Evolutionary conservation across 768 basidiomycete species (phyloP).

Genomic region (Amanita rimosa): DNA sequence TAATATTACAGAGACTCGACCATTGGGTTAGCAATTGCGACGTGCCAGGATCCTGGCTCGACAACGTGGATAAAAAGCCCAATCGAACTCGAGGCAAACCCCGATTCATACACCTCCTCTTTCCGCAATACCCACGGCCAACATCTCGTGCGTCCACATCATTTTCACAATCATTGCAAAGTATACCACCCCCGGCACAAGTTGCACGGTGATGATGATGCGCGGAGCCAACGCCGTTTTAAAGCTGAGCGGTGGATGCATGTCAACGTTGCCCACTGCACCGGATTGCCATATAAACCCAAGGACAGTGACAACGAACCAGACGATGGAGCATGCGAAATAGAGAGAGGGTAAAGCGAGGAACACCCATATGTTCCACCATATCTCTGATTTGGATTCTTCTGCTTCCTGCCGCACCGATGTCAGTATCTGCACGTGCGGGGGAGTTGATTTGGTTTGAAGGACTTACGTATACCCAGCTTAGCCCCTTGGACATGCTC

Average conservation of each 20-base stretch:
- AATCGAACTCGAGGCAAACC: too few species aligned
- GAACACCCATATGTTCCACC: conserved; percentile 26
- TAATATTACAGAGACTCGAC: too few species aligned
- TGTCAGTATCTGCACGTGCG: neutral
- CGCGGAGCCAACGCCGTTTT: conserved; percentile 37
- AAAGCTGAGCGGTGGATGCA: conserved; percentile 24
- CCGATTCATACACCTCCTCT: too few species aligned
- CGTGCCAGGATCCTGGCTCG: too few species aligned
- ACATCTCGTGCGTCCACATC: conserved; percentile 42
- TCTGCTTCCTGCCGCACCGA: conserved; percentile 48
- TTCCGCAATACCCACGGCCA: too few species aligned
- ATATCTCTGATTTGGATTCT: conserved; percentile 20
- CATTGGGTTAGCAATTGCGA: too few species aligned
- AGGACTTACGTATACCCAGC: conserved; percentile 53
- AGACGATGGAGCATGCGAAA: conserved; percentile 66
- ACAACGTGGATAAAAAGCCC: too few species aligned
- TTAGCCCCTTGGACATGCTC: conserved; percentile 47
- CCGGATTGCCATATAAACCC: conserved; percentile 66
- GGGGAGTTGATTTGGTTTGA: too few species aligned
- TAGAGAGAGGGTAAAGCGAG: conserved; percentile 48
- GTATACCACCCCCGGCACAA: conserved; percentile 50
- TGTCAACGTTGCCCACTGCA: conserved; percentile 26
- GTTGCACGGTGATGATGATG: conserved; percentile 41
- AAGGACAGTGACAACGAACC: conserved; percentile 51
- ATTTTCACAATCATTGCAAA: conserved; percentile 51